Percentiles rank a stretch among this genome's conserved stretches.
Conservation (phyloP, 2,329 filamentous ascomycete genomes). For the Helotiales sp. region DNA sequence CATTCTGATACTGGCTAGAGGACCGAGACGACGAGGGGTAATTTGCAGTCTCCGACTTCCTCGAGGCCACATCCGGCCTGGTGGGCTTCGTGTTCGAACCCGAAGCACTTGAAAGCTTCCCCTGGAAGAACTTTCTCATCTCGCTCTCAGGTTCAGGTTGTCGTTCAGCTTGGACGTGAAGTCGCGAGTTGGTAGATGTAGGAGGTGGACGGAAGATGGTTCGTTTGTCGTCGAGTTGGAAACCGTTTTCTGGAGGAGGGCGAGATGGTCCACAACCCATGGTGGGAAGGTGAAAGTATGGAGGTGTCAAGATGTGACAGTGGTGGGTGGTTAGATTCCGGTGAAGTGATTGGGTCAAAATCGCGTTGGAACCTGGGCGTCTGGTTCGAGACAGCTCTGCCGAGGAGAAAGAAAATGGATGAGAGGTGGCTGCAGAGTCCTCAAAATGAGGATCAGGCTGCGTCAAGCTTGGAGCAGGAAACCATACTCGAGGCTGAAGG, state of each 20-base stretch:
- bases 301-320: neutral
- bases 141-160: neutral
- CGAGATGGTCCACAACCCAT: constrained; percentile 3
- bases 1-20: too few relatives aligned
- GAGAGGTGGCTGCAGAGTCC: neutral
- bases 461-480: neutral
- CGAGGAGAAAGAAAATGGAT: neutral
- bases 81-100: too few relatives aligned
- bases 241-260: constrained; percentile 1
- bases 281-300: neutral
- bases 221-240: constrained; percentile 3
- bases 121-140: neutral
- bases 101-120: too few relatives aligned
- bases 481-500: neutral
- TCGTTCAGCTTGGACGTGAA: too few relatives aligned
- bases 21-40: too few relatives aligned
- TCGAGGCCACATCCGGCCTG: too few relatives aligned
- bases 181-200: too few relatives aligned
- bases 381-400: too few relatives aligned
- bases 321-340: too few relatives aligned
- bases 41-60: too few relatives aligned
- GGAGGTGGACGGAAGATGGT: neutral
- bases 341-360: neutral
- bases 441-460: neutral
- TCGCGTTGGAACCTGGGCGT: too few relatives aligned